phyloP scores from a whole-genome alignment of 2,329 filamentous ascomycete genomes.

The Hymenoscyphus scutula region DNA sequence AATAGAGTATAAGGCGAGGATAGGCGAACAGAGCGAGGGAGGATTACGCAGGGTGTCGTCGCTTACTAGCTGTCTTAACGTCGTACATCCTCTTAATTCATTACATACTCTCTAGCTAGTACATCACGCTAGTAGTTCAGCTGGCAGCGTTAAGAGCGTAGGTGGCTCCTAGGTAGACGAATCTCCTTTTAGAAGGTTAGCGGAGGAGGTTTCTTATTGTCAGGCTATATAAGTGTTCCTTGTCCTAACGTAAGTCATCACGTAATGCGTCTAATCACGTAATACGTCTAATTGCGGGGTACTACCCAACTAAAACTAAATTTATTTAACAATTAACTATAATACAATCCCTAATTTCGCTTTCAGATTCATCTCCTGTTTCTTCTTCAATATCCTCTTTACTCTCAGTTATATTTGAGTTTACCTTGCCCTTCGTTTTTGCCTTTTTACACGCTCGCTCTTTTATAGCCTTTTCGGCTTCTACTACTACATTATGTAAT shows the following conservation, averaged over 20 bases:
- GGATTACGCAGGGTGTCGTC: no score
- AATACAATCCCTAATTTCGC: conserved; percentile 4
- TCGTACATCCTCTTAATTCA: no score
- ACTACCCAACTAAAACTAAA: not conserved
- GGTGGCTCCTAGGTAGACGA: no score
- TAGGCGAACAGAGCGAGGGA: no score
- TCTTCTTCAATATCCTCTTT: conserved; percentile 6
- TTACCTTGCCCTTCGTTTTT: conserved; percentile 8
- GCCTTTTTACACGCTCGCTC: conserved; percentile 8
- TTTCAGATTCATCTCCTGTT: not conserved
- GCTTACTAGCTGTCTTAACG: no score
- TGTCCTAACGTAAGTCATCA: not conserved
- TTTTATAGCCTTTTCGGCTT: conserved; percentile 12
- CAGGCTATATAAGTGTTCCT: no score
- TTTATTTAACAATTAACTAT: not conserved
- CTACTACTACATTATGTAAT: conserved; percentile 5
- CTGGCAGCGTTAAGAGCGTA: no score
- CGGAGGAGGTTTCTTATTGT: no score
- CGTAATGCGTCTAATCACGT: not conserved
- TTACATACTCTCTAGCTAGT: no score
- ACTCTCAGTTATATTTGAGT: conserved; percentile 6
- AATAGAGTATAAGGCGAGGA: no score
- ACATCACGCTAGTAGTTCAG: no score
- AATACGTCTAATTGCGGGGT: not conserved
- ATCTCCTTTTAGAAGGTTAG: no score